Percentiles rank a stretch among this genome's conserved stretches.
phyloP scores from a whole-genome alignment of 2,329 filamentous ascomycete genomes.

The Helotiales sp. region DNA sequence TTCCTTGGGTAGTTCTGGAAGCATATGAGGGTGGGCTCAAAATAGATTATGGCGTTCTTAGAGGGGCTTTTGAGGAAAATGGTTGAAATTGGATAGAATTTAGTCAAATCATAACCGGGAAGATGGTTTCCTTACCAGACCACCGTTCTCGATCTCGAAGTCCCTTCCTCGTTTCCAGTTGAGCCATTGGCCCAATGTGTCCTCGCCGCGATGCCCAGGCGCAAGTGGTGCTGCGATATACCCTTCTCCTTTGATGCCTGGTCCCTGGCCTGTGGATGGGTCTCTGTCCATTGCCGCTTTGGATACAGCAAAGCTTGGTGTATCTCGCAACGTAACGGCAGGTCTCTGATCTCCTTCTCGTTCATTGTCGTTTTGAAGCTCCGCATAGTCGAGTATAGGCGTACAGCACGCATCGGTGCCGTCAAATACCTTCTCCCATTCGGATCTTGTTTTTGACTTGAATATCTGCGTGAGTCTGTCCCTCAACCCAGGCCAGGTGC shows the following conservation, averaged over 20 bases:
- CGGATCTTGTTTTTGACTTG: slow-evolving; percentile 64
- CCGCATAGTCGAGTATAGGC: slow-evolving; percentile 76
- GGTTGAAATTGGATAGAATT: slow-evolving; percentile 1
- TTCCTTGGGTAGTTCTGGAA: neutral
- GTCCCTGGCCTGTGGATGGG: slow-evolving; percentile 54
- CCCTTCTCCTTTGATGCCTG: slow-evolving; percentile 63
- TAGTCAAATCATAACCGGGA: slow-evolving; percentile 43
- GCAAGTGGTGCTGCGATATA: slow-evolving; percentile 61
- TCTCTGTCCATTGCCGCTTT: slow-evolving; percentile 41
- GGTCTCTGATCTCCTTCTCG: slow-evolving; percentile 71
- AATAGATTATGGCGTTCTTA: slow-evolving; percentile 1
- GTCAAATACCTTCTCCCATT: slow-evolving; percentile 88
- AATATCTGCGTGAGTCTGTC: slow-evolving; percentile 64
- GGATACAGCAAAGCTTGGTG: slow-evolving; percentile 66
- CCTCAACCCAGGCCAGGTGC: slow-evolving; percentile 67
- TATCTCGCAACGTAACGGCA: slow-evolving; percentile 65
- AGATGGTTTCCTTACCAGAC: slow-evolving; percentile 51
- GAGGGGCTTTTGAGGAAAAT: neutral
- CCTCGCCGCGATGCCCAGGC: slow-evolving; percentile 73
- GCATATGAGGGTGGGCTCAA: slow-evolving; percentile 1
- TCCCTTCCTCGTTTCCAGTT: slow-evolving; percentile 74
- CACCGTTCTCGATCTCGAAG: slow-evolving; percentile 65
- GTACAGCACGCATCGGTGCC: slow-evolving; percentile 90
- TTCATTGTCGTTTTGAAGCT: slow-evolving; percentile 57
- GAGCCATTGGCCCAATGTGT: slow-evolving; percentile 68